A percentile compares a stretch with the other conserved stretches of the same genome.
phyloP scores from a whole-genome alignment of 441 rosid genomes.

The Corymbia calophylla region DNA sequence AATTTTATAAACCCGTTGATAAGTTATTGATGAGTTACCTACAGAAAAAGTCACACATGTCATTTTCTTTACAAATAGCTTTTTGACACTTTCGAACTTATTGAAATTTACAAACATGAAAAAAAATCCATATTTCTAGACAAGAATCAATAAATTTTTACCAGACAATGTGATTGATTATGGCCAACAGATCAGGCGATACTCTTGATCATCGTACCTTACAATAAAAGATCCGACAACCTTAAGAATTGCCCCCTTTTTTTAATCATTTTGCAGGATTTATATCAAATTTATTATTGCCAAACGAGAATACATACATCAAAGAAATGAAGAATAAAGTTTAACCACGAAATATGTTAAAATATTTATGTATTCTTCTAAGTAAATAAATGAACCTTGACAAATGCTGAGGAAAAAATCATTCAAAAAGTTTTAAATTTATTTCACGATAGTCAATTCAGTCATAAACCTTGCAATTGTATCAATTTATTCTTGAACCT shows the following conservation, averaged over 20 bases:
- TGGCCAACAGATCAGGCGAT: not conserved
- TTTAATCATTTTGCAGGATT: not conserved
- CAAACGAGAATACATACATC: not conserved
- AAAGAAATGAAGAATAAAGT: not conserved
- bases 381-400: not conserved
- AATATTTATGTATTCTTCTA: not conserved
- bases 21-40: not conserved
- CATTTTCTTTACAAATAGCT: not conserved
- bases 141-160: not conserved
- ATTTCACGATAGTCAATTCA: not conserved
- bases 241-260: not conserved
- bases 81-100: not conserved
- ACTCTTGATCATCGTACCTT: not conserved
- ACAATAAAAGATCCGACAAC: not conserved
- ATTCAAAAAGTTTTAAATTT: not conserved
- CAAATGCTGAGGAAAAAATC: not conserved
- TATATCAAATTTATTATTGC: not conserved
- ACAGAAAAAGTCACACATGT: not conserved
- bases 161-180: not conserved
- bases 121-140: not conserved
- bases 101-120: not conserved
- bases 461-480: not conserved
- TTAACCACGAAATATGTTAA: not conserved
- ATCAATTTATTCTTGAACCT: not conserved
- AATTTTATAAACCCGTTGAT: too few species aligned